Evolutionary conservation across 176 grass and related monocot genomes (phyloP).

Genomic region (Avena sativa): DNA sequence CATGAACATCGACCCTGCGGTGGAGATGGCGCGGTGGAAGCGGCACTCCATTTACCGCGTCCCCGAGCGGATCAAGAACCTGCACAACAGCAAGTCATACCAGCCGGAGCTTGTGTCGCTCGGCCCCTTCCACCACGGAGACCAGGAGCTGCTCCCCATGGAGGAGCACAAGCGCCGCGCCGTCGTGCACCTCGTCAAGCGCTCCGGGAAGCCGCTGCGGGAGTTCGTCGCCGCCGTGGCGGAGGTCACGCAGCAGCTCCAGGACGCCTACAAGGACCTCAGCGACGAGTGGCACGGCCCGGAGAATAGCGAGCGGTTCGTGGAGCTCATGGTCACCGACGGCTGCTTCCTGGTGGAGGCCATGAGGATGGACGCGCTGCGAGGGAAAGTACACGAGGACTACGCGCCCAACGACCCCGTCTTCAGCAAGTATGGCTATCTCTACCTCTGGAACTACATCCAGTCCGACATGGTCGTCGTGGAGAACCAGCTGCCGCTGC

Average conservation of each 20-base stretch:
- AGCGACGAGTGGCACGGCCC: slow-evolving; percentile 35
- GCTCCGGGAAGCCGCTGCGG: slow-evolving; percentile 19
- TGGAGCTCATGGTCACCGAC: slow-evolving; percentile 60
- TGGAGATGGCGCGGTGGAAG: slow-evolving; percentile 40
- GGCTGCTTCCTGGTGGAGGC: slow-evolving; percentile 69
- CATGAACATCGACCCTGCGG: background rate
- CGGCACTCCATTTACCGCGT: slow-evolving; percentile 46
- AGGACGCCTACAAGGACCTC: slow-evolving; percentile 35
- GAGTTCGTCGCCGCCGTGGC: slow-evolving; percentile 40
- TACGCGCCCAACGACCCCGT: slow-evolving; percentile 71
- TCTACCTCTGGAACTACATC: slow-evolving; percentile 27
- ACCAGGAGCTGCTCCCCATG: slow-evolving; percentile 41
- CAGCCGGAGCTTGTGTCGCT: slow-evolving; percentile 46
- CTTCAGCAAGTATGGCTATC: slow-evolving; percentile 53
- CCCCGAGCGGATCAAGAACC: slow-evolving; percentile 43
- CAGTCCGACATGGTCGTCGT: slow-evolving; percentile 52
- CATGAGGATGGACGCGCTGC: background rate
- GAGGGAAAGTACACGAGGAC: background rate
- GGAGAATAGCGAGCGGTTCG: slow-evolving; percentile 19
- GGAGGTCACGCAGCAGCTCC: slow-evolving; percentile 31
- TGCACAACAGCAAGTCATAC: slow-evolving; percentile 37
- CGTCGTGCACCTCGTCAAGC: slow-evolving; percentile 39
- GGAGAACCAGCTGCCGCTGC: slow-evolving; percentile 55
- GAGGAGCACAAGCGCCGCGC: slow-evolving; percentile 67
- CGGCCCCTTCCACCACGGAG: slow-evolving; percentile 60